A percentile compares a stretch with the other conserved stretches of the same genome.
Conservation (phyloP, 352 stramenopile species). For the Pythium pyrilobum region DNA sequence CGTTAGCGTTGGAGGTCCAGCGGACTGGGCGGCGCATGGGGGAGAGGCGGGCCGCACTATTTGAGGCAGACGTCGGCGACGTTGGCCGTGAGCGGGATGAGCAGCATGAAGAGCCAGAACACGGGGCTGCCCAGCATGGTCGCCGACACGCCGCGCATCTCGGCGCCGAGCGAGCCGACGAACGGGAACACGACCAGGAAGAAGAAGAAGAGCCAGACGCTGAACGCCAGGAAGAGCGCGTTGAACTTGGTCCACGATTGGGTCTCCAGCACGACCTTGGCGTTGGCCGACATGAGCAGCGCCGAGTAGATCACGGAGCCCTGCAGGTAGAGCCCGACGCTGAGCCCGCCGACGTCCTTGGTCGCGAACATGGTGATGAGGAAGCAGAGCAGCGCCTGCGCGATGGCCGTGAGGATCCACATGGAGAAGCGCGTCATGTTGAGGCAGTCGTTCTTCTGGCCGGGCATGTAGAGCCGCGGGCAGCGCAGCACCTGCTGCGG, state of each 20-base stretch:
- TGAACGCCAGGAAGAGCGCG: slow-evolving; percentile 45
- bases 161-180: slow-evolving; percentile 39
- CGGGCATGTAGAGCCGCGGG: slow-evolving; percentile 51
- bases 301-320: slow-evolving; percentile 64
- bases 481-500: slow-evolving; percentile 53
- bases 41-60: too few species aligned
- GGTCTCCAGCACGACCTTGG: slow-evolving; percentile 72
- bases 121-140: slow-evolving; percentile 52
- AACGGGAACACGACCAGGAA: slow-evolving; percentile 60
- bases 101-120: slow-evolving; percentile 65
- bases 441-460: slow-evolving; percentile 57
- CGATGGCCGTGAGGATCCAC: slow-evolving; percentile 65
- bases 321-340: slow-evolving; percentile 47
- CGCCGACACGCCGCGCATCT: slow-evolving; percentile 48
- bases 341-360: slow-evolving; percentile 29
- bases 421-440: slow-evolving; percentile 56
- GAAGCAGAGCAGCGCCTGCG: slow-evolving; percentile 62
- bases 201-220: slow-evolving; percentile 51
- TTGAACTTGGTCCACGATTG: slow-evolving; percentile 78
- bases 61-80: slow-evolving; percentile 54
- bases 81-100: slow-evolving; percentile 59
- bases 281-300: slow-evolving; percentile 70
- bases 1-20: too few species aligned
- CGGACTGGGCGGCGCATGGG: too few species aligned
- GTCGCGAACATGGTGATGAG: slow-evolving; percentile 43